Conservation (phyloP, 2,329 filamentous ascomycete species). For the Ophiosphaerella herpotricha region DNA sequence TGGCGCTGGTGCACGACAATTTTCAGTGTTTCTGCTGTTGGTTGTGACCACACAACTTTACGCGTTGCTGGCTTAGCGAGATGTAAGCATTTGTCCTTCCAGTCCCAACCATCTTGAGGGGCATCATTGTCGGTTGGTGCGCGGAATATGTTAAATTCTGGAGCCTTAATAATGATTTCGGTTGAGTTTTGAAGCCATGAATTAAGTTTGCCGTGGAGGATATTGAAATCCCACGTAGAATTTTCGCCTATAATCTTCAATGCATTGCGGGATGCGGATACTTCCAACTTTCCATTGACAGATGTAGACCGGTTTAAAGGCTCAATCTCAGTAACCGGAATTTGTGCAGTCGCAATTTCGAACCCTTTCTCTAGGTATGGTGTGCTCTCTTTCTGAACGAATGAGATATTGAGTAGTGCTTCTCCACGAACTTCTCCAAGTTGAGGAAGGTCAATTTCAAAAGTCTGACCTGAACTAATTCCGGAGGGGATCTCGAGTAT, state of each 20-base stretch:
- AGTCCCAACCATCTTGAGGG: constrained; percentile 60
- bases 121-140: constrained; percentile 69
- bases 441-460: constrained; percentile 30
- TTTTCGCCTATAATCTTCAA: constrained; percentile 24
- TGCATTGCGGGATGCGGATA: constrained; percentile 21
- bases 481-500: constrained; percentile 30
- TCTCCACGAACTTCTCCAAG: constrained; percentile 15
- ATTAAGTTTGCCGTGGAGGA: constrained; percentile 57
- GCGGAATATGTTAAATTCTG: constrained; percentile 62
- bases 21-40: constrained; percentile 29
- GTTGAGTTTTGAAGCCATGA: constrained; percentile 36
- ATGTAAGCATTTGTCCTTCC: constrained; percentile 50
- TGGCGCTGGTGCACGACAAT: constrained; percentile 56
- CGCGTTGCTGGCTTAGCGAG: constrained; percentile 32
- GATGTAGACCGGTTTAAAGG: constrained; percentile 28
- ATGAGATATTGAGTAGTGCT: constrained; percentile 30
- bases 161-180: constrained; percentile 38
- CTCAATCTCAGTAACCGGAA: constrained; percentile 20
- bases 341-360: constrained; percentile 44
- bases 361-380: constrained; percentile 41
- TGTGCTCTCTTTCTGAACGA: constrained; percentile 40
- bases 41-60: constrained; percentile 44
- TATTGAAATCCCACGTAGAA: constrained; percentile 56
- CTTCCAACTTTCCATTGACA: constrained; percentile 50
- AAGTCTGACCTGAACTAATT: constrained; percentile 31